Percentiles rank a stretch among this genome's conserved stretches.
These are phyloP conservation scores for Lentinula guzmanii DNA, from an alignment of 768 basidiomycete species.

Conservation along the genomic window DNA sequence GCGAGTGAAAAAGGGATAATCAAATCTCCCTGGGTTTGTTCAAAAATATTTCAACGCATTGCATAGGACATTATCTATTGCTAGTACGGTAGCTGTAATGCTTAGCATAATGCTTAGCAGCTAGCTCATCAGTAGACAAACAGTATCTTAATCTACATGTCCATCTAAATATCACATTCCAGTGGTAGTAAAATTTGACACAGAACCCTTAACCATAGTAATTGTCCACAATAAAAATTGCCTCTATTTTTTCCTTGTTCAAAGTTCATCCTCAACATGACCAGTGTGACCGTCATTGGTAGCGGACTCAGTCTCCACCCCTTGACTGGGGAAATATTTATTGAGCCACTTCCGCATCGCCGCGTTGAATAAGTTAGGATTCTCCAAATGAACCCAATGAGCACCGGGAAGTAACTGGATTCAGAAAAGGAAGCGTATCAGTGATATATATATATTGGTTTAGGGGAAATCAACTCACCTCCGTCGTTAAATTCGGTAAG, in stretches of 20 bases:
- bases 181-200: too few species aligned
- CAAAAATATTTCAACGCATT: background rate
- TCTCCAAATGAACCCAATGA: constrained; percentile 68
- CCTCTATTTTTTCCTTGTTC: background rate
- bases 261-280: background rate
- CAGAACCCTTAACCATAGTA: too few species aligned
- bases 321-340: constrained; percentile 3
- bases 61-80: background rate
- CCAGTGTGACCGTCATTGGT: background rate
- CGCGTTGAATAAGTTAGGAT: constrained; percentile 44
- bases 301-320: background rate
- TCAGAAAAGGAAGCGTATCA: background rate
- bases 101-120: background rate
- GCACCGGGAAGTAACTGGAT: constrained; percentile 44
- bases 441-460: too few species aligned
- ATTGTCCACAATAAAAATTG: too few species aligned
- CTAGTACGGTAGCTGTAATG: background rate
- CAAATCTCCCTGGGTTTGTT: background rate
- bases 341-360: constrained; percentile 49
- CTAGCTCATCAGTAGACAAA: background rate
- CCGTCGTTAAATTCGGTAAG: constrained; percentile 30
- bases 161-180: background rate
- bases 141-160: background rate
- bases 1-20: background rate
- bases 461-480: constrained; percentile 19